A percentile compares a stretch with the other conserved stretches of the same genome.
phyloP scores from a whole-genome alignment of 768 basidiomycete species.

The Ephemerocybe angulata region DNA sequence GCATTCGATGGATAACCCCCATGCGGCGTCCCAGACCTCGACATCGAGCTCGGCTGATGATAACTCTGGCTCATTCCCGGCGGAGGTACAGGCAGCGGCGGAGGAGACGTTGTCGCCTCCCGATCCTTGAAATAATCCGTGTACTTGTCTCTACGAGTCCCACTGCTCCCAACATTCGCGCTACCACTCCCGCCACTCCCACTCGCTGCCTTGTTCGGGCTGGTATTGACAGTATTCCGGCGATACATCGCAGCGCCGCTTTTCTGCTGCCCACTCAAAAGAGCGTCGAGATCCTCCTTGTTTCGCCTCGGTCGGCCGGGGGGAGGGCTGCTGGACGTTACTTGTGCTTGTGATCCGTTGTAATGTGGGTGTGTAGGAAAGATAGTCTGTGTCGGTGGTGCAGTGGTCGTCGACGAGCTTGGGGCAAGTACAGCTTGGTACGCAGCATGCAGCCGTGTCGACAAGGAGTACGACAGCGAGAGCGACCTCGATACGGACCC shows the following conservation, averaged over 20 bases:
- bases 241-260: background rate
- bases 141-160: background rate
- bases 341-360: too few species aligned
- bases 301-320: background rate
- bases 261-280: background rate
- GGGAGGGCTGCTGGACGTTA: too few species aligned
- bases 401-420: background rate
- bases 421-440: background rate
- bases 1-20: background rate
- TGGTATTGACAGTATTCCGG: background rate
- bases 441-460: constrained; percentile 1
- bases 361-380: background rate
- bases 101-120: background rate
- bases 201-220: background rate
- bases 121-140: background rate
- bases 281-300: background rate
- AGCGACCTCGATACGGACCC: background rate
- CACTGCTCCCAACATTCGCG: background rate
- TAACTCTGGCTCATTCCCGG: background rate
- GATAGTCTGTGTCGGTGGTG: background rate
- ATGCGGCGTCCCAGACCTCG: background rate
- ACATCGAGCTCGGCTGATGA: background rate
- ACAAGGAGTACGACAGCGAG: background rate
- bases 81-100: background rate
- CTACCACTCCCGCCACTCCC: background rate